A percentile compares a stretch with the other conserved stretches of the same genome.
phyloP scores from a whole-genome alignment of 352 stramenopile species.

The Pythium dissimile region DNA sequence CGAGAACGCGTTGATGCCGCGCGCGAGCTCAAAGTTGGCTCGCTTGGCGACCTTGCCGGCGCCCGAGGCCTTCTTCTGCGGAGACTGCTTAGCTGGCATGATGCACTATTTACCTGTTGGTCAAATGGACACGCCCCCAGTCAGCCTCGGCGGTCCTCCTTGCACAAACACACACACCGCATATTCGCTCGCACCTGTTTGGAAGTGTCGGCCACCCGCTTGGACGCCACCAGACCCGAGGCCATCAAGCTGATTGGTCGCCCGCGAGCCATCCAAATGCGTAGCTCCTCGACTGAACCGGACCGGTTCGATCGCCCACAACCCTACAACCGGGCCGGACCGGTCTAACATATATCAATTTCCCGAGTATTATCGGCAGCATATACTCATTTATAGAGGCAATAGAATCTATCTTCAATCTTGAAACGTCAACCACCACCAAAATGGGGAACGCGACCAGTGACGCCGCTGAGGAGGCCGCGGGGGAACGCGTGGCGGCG shows the following conservation, averaged over 20 bases:
- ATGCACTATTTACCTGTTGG: slow-evolving; percentile 22
- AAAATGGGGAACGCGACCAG: slow-evolving; percentile 50
- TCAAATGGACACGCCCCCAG: not conserved
- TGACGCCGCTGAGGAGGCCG: slow-evolving; percentile 28
- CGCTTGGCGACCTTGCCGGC: slow-evolving; percentile 35
- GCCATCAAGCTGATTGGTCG: not conserved
- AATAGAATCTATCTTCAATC: not conserved
- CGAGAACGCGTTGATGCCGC: slow-evolving; percentile 77
- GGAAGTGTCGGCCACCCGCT: slow-evolving; percentile 15
- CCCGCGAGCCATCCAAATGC: slow-evolving; percentile 18
- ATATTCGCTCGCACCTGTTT: slow-evolving; percentile 23
- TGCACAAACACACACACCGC: not conserved
- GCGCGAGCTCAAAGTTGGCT: slow-evolving; percentile 59
- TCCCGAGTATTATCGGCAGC: not conserved
- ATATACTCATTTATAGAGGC: slow-evolving; percentile 7
- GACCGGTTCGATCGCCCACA: slow-evolving; percentile 7
- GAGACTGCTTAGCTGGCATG: slow-evolving; percentile 29
- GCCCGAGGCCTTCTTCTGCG: slow-evolving; percentile 20
- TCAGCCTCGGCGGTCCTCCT: not conserved
- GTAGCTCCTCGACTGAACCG: not conserved
- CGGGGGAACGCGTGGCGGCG: slow-evolving; percentile 17
- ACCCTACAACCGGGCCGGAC: not conserved
- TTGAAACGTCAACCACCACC: not conserved
- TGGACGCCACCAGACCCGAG: not conserved
- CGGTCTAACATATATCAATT: slow-evolving; percentile 12